These are phyloP conservation scores for Penicillium diatomitis DNA, from an alignment of 495 filamentous ascomycete species.

Conservation along the genomic window DNA sequence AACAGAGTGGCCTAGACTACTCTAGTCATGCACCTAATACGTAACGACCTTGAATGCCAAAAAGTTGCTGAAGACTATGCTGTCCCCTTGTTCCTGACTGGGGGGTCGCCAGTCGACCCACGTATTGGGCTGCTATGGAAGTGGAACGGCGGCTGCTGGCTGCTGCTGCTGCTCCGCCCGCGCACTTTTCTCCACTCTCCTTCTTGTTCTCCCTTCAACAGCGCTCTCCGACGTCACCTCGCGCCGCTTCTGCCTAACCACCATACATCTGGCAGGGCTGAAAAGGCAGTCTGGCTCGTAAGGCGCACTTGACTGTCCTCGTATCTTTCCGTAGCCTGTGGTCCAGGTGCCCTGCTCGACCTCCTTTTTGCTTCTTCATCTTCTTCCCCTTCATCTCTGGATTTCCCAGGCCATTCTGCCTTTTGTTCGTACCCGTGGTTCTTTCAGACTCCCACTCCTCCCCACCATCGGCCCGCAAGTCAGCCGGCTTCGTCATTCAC, in stretches of 20 bases:
- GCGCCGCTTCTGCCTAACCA: slow-evolving; percentile 10
- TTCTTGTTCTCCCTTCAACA: too few relatives aligned
- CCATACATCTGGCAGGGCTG: slow-evolving; percentile 1
- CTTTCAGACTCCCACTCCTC: slow-evolving; percentile 3
- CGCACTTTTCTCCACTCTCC: too few relatives aligned
- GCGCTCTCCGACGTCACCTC: slow-evolving; percentile 7
- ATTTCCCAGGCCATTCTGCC: not conserved
- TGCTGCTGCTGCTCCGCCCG: too few relatives aligned
- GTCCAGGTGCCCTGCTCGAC: not conserved
- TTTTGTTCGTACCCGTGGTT: slow-evolving; percentile 9
- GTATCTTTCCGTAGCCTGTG: not conserved
- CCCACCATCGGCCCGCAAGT: slow-evolving; percentile 17
- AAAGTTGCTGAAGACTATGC: too few relatives aligned
- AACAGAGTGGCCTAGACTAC: too few relatives aligned
- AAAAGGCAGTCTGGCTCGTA: not conserved
- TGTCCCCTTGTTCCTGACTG: too few relatives aligned
- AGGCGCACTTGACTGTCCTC: not conserved
- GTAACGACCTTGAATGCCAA: too few relatives aligned
- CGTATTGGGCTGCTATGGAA: too few relatives aligned
- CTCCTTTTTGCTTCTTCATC: not conserved
- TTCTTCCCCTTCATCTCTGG: not conserved
- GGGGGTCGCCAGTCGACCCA: too few relatives aligned
- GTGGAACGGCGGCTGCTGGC: too few relatives aligned
- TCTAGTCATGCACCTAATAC: too few relatives aligned
- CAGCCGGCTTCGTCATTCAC: slow-evolving; percentile 27